Conservation (phyloP, 140 eudicot species). For the Anethum foeniculum region DNA sequence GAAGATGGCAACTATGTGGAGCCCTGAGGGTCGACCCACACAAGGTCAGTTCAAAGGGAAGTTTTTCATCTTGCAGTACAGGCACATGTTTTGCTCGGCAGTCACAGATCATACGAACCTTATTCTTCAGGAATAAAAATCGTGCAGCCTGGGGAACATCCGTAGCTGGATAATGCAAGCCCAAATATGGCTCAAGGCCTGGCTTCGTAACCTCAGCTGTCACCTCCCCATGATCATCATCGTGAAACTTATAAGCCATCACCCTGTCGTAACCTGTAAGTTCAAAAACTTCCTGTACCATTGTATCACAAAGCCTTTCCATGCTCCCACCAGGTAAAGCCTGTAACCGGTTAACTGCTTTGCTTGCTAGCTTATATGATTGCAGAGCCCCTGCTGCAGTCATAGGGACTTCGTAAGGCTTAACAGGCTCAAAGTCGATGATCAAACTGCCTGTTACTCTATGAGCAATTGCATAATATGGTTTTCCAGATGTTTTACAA, state of each 20-base stretch:
- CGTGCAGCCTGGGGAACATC: conserved; percentile 98
- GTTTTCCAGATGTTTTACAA: conserved; percentile 91
- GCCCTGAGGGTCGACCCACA: conserved; percentile 97
- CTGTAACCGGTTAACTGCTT: conserved; percentile 80
- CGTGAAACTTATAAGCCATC: conserved; percentile 90
- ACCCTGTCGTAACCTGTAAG: conserved; percentile 93
- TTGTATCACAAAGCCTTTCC: conserved; percentile 74
- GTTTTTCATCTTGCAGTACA: conserved; percentile 74
- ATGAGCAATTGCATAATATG: conserved; percentile 80
- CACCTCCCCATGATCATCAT: conserved; percentile 97
- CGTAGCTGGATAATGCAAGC: conserved; percentile 91
- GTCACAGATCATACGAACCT: conserved; percentile 91
- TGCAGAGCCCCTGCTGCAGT: conserved; percentile 97
- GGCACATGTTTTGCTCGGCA: conserved; percentile 66
- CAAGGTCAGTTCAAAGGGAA: conserved; percentile 61
- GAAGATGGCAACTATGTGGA: conserved; percentile 86
- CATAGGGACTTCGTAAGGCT: conserved; percentile 96
- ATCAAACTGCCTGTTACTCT: conserved; percentile 81
- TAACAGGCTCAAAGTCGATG: conserved; percentile 92
- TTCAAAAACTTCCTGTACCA: conserved; percentile 97
- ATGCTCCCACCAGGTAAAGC: conserved; percentile 88
- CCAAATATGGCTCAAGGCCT: conserved; percentile 85
- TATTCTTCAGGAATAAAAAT: conserved; percentile 87
- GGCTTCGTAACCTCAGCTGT: conserved; percentile 79
- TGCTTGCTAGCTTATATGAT: conserved; percentile 89